Evolutionary conservation across 768 basidiomycete species (phyloP), one percentile per base, ranked within the genome.

Genomic region (Coprinopsis cinerea): DNA sequence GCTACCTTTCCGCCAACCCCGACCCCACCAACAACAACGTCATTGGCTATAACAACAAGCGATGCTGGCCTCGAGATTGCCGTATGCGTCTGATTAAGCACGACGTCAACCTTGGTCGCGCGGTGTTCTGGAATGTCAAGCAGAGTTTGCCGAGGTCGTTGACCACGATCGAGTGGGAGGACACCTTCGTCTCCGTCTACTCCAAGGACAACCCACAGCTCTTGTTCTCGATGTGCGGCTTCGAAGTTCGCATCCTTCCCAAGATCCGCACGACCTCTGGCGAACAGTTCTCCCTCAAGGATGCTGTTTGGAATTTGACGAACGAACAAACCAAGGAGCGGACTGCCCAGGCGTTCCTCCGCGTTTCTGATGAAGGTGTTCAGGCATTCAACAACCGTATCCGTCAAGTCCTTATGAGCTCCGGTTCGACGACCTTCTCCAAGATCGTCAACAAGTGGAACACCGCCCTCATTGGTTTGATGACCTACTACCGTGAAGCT

Each of bases 401-500:
- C 56, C 80, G 95, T 48, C 89, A 92, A 64, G 92, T 99, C 11
- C 68, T 99, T 53, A 99, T 99, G 96, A 92, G 92, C 60, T 98
- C 96, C 1, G 96, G 96, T 41, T 93, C 92, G 0, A 95, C 96
- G 0, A 97, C 96, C 0, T 99, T 97, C 80, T 92, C 91, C 51
- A 99, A 99, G 77, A 95, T 99, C 57, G 91, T 97, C 61, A 94
- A 93, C 71, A 94, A 94, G 72, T 95, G 92, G 92, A 94, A 93
- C 65, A 95, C 92, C 2, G 89, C 91, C 15, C 77, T 96, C 47
- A 96, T 95, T 57, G 92, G 92, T 53, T 73, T 97, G 30, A 94
- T 96, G 91, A 97, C 95, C 0, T 97, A 97, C 69, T 95, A 95
- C 66, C 89, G 94, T 53, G 94, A 97, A 62, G 94, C 94, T 24